These are phyloP conservation scores for Kodamaea lidongshanica DNA, from an alignment of 805 yeast genomes.

Conservation along the genomic window DNA sequence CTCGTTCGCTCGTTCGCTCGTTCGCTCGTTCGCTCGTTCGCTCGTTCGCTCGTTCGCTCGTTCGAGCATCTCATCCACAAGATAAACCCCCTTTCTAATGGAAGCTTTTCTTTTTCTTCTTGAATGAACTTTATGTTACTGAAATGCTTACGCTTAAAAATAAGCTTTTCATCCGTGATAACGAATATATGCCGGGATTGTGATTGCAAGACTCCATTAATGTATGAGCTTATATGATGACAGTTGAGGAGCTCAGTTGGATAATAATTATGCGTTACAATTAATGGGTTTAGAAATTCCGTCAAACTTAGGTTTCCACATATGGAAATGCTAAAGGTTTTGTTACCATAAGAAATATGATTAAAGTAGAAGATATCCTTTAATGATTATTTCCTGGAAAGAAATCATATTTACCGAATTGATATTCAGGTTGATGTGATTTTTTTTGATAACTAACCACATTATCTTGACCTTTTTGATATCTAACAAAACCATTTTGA, in stretches of 20 bases:
- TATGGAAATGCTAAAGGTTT: slow-evolving; percentile 15
- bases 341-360: slow-evolving; percentile 13
- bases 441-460: too few species aligned
- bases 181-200: slow-evolving; percentile 12
- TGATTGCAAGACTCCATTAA: slow-evolving; percentile 12
- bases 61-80: too few species aligned
- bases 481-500: too few species aligned
- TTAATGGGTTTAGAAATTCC: slow-evolving; percentile 18
- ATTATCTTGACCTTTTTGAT: too few species aligned
- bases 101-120: too few species aligned
- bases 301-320: slow-evolving; percentile 18
- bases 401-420: too few species aligned
- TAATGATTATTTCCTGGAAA: slow-evolving; percentile 8
- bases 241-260: slow-evolving; percentile 18
- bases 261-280: slow-evolving; percentile 14
- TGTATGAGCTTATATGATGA: slow-evolving; percentile 13
- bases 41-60: too few species aligned
- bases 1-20: too few species aligned
- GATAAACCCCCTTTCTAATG: too few species aligned
- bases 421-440: too few species aligned
- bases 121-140: slow-evolving; percentile 13
- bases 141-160: slow-evolving; percentile 8
- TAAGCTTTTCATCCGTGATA: slow-evolving; percentile 13
- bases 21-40: too few species aligned
- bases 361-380: slow-evolving; percentile 18